Evolutionary conservation across 257 asterid genomes (phyloP).

Genomic region (Rehmannia glutinosa): DNA sequence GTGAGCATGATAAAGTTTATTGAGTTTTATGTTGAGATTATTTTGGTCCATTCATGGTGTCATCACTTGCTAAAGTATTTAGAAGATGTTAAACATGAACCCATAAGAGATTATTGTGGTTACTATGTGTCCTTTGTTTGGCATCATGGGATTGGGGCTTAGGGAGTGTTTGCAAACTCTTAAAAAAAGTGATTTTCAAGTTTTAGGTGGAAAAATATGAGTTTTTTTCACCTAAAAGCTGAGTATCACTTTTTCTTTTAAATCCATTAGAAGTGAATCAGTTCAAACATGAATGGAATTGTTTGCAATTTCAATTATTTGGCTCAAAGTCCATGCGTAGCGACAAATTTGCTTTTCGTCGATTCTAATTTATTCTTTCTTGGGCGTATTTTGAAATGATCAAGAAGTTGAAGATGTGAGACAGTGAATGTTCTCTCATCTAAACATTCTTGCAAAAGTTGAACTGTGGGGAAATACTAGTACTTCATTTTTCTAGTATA

Average conservation of each 20-base stretch:
- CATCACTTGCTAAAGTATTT: neutral
- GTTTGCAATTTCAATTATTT: neutral
- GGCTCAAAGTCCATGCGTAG: neutral
- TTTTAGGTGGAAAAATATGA: too few species aligned
- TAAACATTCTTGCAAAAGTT: neutral
- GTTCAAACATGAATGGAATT: neutral
- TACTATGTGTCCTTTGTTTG: neutral
- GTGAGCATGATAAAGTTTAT: neutral
- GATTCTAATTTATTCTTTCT: neutral
- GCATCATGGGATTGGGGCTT: neutral
- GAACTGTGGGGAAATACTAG: neutral
- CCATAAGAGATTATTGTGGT: conserved; percentile 7
- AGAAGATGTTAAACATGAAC: neutral
- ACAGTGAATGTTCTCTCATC: neutral
- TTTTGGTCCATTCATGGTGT: neutral
- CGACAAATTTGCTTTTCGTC: neutral
- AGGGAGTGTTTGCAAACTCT: too few species aligned
- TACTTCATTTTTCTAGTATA: neutral
- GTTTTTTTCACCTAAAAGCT: too few species aligned
- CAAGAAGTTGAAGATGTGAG: neutral
- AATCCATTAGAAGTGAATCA: too few species aligned
- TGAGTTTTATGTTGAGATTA: neutral
- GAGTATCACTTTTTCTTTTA: too few species aligned
- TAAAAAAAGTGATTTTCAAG: too few species aligned
- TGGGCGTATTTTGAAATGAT: neutral